phyloP scores from a whole-genome alignment of 164 flowering plant species.

The Stephania japonica region DNA sequence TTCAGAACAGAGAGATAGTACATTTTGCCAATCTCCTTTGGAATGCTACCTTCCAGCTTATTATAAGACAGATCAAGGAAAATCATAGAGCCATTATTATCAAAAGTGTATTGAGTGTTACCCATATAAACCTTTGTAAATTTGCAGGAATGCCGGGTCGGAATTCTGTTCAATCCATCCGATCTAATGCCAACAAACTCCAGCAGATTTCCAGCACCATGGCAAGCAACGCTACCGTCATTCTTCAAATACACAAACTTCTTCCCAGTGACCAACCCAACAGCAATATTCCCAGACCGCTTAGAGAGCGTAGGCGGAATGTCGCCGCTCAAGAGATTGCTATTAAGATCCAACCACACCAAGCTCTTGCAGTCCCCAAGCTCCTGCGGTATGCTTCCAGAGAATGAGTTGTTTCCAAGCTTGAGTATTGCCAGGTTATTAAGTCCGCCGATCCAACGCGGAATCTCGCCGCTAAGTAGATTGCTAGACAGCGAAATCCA shows the following conservation, averaged over 20 bases:
- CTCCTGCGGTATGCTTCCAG: slow-evolving; percentile 72
- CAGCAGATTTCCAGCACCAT: slow-evolving; percentile 86
- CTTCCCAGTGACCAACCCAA: slow-evolving; percentile 58
- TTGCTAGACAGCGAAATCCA: slow-evolving; percentile 96
- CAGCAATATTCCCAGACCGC: slow-evolving; percentile 76
- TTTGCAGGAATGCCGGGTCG: slow-evolving; percentile 64
- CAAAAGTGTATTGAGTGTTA: slow-evolving; percentile 54
- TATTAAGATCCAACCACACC: slow-evolving; percentile 94
- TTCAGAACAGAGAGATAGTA: slow-evolving; percentile 59
- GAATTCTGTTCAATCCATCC: slow-evolving; percentile 48
- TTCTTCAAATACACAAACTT: slow-evolving; percentile 70
- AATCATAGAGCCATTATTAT: slow-evolving; percentile 83
- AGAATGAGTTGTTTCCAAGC: slow-evolving; percentile 79
- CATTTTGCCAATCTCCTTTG: slow-evolving; percentile 73
- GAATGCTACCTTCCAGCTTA: slow-evolving; percentile 58
- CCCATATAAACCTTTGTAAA: slow-evolving; percentile 66
- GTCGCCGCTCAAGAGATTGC: slow-evolving; percentile 58
- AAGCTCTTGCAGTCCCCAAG: slow-evolving; percentile 83
- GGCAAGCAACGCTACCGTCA: slow-evolving; percentile 69
- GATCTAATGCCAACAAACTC: slow-evolving; percentile 78
- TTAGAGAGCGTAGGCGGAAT: slow-evolving; percentile 67
- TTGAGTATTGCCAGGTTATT: slow-evolving; percentile 72
- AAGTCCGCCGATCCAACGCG: slow-evolving; percentile 60
- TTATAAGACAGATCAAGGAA: slow-evolving; percentile 86
- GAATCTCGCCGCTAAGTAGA: slow-evolving; percentile 64